Evolutionary conservation across 805 yeast species (phyloP), one percentile per base, ranked within the genome.

Genomic region (Pichia ethanolica): DNA sequence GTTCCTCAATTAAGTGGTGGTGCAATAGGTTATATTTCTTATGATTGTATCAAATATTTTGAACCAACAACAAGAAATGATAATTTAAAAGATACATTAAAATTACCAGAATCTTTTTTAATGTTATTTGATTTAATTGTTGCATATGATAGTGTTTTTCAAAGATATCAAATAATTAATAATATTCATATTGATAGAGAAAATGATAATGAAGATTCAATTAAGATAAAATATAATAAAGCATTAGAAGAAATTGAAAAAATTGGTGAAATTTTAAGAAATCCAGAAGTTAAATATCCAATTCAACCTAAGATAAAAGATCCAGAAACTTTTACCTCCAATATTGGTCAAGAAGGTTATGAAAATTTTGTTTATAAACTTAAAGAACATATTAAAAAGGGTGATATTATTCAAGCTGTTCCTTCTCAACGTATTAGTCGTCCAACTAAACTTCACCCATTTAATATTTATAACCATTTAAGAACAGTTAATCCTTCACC

Each of bases 1-100:
- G n/a, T n/a, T n/a, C n/a, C n/a, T n/a, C n/a, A n/a, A n/a, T n/a
- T 89, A 50, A 83, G 90, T 58, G 99, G 99, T 50, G 99, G 99
- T 55, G 98, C 98, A 6, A 77, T 91, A 48, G 99, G 99, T 2
- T 93, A 89, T 64, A 82, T 93, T 41, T 88, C 97, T 1, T 93
- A 93, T 61, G 99, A 93, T 67, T 93, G 99, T 72, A 86, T 93
- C 61, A 86, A 89, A 64, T 93, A 93, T 68, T 93, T 93, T 58
- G 99, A 93, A 70, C 99, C 99, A 52, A 83, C 76, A 58, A 91
- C 98, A 1, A 77, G 75, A 52, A 78, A 87, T 55, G 77, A 75
- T 4, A 75, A 75, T 4, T 72, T 90, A 57, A 80, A 84, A 57
- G 98, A 93, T 65, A 82, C 83, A 1, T 71, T 93, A 58, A 68